phyloP scores from a whole-genome alignment of 176 grass and related monocot genomes.

The Musa troglodytarum region DNA sequence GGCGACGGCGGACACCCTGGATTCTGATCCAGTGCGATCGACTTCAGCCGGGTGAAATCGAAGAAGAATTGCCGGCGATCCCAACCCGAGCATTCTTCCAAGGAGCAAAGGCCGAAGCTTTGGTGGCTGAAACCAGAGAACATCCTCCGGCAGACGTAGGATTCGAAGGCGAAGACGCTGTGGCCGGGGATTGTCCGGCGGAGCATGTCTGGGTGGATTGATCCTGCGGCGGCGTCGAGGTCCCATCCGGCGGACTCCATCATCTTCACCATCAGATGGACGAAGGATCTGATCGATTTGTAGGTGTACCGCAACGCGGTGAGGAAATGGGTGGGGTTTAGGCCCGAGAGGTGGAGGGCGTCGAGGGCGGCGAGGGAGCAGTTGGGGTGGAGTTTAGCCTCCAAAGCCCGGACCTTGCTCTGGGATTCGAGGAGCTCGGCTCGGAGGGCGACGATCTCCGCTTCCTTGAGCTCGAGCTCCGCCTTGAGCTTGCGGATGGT shows the following conservation, averaged over 20 bases:
- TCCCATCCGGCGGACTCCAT: slow-evolving; percentile 84
- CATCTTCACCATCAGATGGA: slow-evolving; percentile 48
- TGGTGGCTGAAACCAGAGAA: slow-evolving; percentile 78
- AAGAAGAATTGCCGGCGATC: slow-evolving; percentile 62
- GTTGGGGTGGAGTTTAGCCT: slow-evolving; percentile 57
- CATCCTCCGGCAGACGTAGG: slow-evolving; percentile 80
- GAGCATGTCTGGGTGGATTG: slow-evolving; percentile 50
- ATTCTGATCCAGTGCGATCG: slow-evolving; percentile 31
- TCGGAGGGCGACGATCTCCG: slow-evolving; percentile 19
- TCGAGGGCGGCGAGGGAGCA: slow-evolving; percentile 65
- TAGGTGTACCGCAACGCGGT: slow-evolving; percentile 52
- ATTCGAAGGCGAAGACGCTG: slow-evolving; percentile 60
- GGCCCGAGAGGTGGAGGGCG: slow-evolving; percentile 69
- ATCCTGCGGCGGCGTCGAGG: slow-evolving; percentile 41
- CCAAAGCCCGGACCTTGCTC: slow-evolving; percentile 35
- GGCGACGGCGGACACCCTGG: slow-evolving; percentile 28
- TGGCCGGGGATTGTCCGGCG: slow-evolving; percentile 21
- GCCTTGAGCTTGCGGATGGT: slow-evolving; percentile 57
- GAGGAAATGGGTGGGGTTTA: slow-evolving; percentile 92
- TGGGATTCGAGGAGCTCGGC: slow-evolving; percentile 37
- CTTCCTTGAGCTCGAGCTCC: slow-evolving; percentile 43
- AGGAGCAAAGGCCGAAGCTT: slow-evolving; percentile 60
- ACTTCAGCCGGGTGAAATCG: slow-evolving; percentile 74
- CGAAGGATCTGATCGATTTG: slow-evolving; percentile 81
- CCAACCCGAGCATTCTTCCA: slow-evolving; percentile 51